Evolutionary conservation across 2,329 filamentous ascomycete genomes (phyloP), one percentile per base, ranked within the genome.

Genomic region (Amylocarpus encephaloides): DNA sequence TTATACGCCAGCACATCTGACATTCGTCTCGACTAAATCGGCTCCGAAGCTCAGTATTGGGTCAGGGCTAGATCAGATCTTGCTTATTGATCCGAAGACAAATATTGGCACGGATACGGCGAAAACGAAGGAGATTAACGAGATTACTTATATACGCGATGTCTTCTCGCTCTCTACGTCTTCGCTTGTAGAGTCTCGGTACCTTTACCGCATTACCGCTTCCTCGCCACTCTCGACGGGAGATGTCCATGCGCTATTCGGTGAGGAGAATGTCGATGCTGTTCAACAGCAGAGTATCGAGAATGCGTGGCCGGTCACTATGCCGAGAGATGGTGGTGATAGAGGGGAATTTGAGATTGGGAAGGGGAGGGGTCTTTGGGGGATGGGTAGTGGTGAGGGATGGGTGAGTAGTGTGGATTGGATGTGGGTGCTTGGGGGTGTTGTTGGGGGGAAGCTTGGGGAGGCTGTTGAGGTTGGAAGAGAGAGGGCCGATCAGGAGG

Each of bases 291-390:
- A 44, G 34, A 16, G 49, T 15, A 51, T 58, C 22, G 47, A 51
- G 18, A 42, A 53, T 35, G 56, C 52, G 10, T 59, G 50, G 43
- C 56, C 56, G 1, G 26, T 57, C 3, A 30, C 47, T 3, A 53
- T 29, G 11, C 53, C 56, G 0, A 43, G 32, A 19, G 43, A 29
- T 29, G 33, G 36, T 30, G 35, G 16, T 3, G 46, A 16, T 15
- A 13, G 48, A 16, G 51, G 49, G 11, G 34, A 36, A 0, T 57
- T 57, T 38, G 39, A 51, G 38, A 9, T 19, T 9, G 47, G 54
- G 5, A 39, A 11, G 9, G 55, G 33, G 13, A 43, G 53, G 2
- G 56, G 52, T 4, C 30, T 57, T 15, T 59, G 56, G 56, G 26
- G 38, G 9, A 49, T 44, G 5, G 51, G 49, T 26, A 44, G 15